A percentile compares a stretch with the other conserved stretches of the same genome.
Evolutionary conservation across 1,284 basidiomycete species (phyloP).

Genomic region (Xerocomus minutiporus): DNA sequence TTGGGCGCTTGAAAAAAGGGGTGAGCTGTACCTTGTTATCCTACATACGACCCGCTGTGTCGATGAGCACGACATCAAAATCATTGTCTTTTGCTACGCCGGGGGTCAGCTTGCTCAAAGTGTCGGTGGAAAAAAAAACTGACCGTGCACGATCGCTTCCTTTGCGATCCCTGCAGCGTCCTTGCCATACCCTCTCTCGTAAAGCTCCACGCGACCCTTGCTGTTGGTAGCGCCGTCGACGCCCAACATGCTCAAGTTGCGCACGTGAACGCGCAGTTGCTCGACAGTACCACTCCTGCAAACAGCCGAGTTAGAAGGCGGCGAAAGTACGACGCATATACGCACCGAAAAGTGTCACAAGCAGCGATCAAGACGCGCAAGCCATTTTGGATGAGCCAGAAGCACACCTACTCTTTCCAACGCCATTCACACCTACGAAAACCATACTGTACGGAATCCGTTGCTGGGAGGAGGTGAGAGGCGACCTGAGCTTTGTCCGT

Average conservation of each 20-base stretch:
- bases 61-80: slow-evolving; percentile 93
- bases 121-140: slow-evolving; percentile 16
- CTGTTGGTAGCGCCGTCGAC: slow-evolving; percentile 63
- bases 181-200: slow-evolving; percentile 96
- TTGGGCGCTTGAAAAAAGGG: too few relatives aligned
- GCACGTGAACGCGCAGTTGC: slow-evolving; percentile 93
- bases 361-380: slow-evolving; percentile 94
- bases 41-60: slow-evolving; percentile 96
- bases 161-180: slow-evolving; percentile 97
- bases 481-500: slow-evolving; percentile 66
- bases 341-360: slow-evolving; percentile 92
- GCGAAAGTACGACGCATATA: slow-evolving; percentile 7
- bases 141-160: slow-evolving; percentile 89
- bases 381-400: slow-evolving; percentile 97
- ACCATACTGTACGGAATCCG: slow-evolving; percentile 89
- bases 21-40: slow-evolving; percentile 76
- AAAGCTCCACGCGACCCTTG: slow-evolving; percentile 84
- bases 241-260: slow-evolving; percentile 88
- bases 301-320: neutral
- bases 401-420: slow-evolving; percentile 99
- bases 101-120: slow-evolving; percentile 6
- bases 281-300: slow-evolving; percentile 91
- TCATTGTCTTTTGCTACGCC: slow-evolving; percentile 71
- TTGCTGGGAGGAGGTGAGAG: slow-evolving; percentile 65
- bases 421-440: slow-evolving; percentile 99